Conservation (phyloP, 2,329 filamentous ascomycete genomes). For the Tolypocladium pustulatum region DNA sequence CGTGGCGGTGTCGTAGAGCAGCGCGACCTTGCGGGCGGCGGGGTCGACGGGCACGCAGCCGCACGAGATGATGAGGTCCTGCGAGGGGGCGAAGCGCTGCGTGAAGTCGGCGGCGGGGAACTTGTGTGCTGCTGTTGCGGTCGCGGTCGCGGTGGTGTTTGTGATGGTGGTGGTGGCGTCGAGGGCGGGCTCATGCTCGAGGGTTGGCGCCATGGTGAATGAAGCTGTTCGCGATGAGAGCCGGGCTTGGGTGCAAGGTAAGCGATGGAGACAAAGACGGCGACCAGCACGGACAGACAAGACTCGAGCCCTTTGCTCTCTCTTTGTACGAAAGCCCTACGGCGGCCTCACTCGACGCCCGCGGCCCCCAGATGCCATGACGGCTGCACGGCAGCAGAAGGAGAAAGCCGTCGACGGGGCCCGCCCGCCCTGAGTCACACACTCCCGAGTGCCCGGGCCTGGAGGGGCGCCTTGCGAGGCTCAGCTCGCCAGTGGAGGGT, state of each 20-base stretch:
- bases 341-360: neutral
- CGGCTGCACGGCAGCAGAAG: neutral
- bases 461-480: neutral
- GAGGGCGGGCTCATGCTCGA: neutral
- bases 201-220: neutral
- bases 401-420: neutral
- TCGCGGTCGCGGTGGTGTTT: neutral
- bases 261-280: neutral
- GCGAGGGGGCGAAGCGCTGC: constrained; percentile 25
- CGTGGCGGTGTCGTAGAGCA: constrained; percentile 31
- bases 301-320: too few relatives aligned
- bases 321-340: neutral
- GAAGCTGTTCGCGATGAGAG: neutral
- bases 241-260: neutral
- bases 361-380: neutral
- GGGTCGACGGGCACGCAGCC: constrained; percentile 34
- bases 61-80: constrained; percentile 32
- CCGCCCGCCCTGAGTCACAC: neutral
- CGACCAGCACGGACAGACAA: neutral
- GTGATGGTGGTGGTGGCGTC: neutral
- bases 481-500: neutral
- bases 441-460: neutral
- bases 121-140: neutral
- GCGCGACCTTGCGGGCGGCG: constrained; percentile 22
- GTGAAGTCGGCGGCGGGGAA: neutral